These are phyloP conservation scores for Leishmania braziliensis DNA, from an alignment of 208 protist genomes.

Conservation along the genomic window DNA sequence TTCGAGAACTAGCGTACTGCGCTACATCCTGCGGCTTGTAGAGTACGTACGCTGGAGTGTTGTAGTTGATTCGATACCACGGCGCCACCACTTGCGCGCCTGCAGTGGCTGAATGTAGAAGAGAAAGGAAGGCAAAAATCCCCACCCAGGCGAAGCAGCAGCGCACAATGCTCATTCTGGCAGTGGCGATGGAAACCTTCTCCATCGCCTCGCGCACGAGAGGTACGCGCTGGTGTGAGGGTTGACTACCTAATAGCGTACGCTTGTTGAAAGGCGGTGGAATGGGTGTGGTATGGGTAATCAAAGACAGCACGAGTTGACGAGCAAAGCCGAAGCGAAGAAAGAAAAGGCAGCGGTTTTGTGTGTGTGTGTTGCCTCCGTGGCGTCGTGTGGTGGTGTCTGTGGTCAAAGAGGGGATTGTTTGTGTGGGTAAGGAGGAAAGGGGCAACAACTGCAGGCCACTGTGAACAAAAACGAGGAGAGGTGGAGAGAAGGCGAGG, in stretches of 20 bases:
- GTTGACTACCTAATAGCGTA: not conserved
- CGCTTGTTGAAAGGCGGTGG: not conserved
- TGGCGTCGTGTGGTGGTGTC: not conserved
- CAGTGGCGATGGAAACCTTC: not conserved
- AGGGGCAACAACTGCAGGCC: not conserved
- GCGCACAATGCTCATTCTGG: not conserved
- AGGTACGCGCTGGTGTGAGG: not conserved
- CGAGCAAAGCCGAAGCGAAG: not conserved
- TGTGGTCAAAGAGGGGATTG: not conserved
- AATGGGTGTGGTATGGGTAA: not conserved
- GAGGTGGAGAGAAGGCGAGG: not conserved
- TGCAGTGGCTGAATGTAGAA: not conserved
- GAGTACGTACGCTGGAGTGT: slow-evolving; percentile 15
- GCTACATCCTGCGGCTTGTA: slow-evolving; percentile 8
- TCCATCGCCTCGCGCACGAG: not conserved
- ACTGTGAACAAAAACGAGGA: not conserved
- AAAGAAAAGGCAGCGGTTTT: too few species aligned
- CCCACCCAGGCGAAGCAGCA: not conserved
- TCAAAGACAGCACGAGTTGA: not conserved
- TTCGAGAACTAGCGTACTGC: not conserved
- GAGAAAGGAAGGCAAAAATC: not conserved
- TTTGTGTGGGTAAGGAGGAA: not conserved
- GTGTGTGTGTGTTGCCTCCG: too few species aligned
- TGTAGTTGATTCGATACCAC: slow-evolving; percentile 10
- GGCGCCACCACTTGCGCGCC: not conserved